Evolutionary conservation across 2,329 filamentous ascomycete genomes (phyloP).

Genomic region (Pseudogymnoascus sp.): DNA sequence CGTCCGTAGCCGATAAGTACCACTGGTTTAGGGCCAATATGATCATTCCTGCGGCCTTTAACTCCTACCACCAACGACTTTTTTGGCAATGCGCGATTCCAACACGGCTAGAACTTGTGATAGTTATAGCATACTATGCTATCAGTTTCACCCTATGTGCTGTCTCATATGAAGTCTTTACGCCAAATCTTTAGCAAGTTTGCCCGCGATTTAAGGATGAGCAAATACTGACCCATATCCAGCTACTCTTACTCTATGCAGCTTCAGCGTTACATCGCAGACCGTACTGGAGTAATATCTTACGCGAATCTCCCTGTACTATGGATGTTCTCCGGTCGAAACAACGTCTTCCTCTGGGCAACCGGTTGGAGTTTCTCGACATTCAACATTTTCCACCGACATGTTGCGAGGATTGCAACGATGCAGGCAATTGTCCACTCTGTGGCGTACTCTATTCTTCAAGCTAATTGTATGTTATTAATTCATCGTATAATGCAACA

Average conservation of each 20-base stretch:
- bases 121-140: slow-evolving; percentile 30
- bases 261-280: slow-evolving; percentile 46
- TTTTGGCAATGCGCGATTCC: slow-evolving; percentile 32
- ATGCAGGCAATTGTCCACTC: slow-evolving; percentile 56
- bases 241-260: slow-evolving; percentile 33
- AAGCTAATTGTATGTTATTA: slow-evolving; percentile 31
- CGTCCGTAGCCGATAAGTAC: not conserved
- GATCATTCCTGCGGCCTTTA: slow-evolving; percentile 1
- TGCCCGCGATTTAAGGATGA: not conserved
- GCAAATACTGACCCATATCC: not conserved
- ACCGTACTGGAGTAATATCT: slow-evolving; percentile 55
- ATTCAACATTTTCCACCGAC: slow-evolving; percentile 60
- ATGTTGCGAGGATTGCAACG: slow-evolving; percentile 54
- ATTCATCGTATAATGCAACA: slow-evolving; percentile 29
- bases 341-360: slow-evolving; percentile 56
- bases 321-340: slow-evolving; percentile 59
- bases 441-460: slow-evolving; percentile 40
- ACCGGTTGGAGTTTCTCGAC: slow-evolving; percentile 62
- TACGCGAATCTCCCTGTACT: slow-evolving; percentile 55
- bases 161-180: slow-evolving; percentile 31
- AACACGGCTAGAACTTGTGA: slow-evolving; percentile 35
- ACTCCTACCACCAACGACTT: not conserved
- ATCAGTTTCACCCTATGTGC: slow-evolving; percentile 32
- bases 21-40: slow-evolving; percentile 7
- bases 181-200: slow-evolving; percentile 12